Evolutionary conservation across 2,329 filamentous ascomycete species (phyloP).

Genomic region (Balansia obtecta): DNA sequence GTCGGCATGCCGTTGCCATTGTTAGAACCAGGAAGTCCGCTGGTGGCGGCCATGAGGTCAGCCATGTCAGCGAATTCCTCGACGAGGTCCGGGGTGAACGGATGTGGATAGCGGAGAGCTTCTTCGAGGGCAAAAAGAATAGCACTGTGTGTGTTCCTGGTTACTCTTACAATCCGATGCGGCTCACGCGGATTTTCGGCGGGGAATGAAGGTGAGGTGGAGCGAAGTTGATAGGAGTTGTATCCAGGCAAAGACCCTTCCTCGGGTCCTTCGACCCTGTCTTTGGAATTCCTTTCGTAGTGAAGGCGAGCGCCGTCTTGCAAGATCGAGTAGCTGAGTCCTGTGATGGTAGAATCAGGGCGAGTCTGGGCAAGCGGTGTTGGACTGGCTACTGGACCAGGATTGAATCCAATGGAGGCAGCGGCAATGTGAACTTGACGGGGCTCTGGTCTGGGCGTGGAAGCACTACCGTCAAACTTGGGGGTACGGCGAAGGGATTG

Average conservation of each 20-base stretch:
- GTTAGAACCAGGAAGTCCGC: constrained; percentile 38
- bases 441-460: constrained; percentile 31
- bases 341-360: constrained; percentile 19
- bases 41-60: constrained; percentile 54
- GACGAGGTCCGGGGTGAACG: constrained; percentile 70
- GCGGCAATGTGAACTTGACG: constrained; percentile 32
- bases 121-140: constrained; percentile 90
- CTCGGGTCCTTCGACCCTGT: constrained; percentile 33
- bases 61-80: constrained; percentile 93
- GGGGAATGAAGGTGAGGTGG: constrained; percentile 17
- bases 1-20: constrained; percentile 40
- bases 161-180: constrained; percentile 51
- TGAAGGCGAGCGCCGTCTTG: constrained; percentile 14
- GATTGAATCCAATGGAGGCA: constrained; percentile 35
- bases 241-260: constrained; percentile 23
- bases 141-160: constrained; percentile 72
- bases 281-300: constrained; percentile 30
- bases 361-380: constrained; percentile 11
- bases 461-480: constrained; percentile 33
- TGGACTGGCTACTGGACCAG: constrained; percentile 16
- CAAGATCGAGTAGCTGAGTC: constrained; percentile 26
- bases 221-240: constrained; percentile 13
- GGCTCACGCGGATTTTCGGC: constrained; percentile 23
- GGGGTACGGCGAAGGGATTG: constrained; percentile 39
- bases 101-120: constrained; percentile 68